Percentiles rank a stretch among this genome's conserved stretches.
Evolutionary conservation across 208 protist genomes (phyloP).

Genomic region (Zelonia costaricensis): DNA sequence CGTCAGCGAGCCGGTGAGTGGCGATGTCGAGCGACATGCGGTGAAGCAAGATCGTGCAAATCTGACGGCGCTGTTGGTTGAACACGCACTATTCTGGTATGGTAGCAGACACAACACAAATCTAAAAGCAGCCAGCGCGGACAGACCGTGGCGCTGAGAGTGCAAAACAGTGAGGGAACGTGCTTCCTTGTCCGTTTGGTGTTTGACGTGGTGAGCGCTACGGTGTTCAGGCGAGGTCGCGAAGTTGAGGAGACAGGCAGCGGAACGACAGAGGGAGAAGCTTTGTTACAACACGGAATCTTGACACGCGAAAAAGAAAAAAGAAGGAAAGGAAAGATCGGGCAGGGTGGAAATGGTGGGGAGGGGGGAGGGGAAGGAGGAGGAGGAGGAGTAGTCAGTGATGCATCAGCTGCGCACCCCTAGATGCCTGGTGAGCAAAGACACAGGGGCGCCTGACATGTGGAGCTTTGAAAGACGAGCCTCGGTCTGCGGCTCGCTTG

Average conservation of each 20-base stretch:
- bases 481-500: too few species aligned
- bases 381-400: not conserved
- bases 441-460: too few species aligned
- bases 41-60: not conserved
- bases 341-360: not conserved
- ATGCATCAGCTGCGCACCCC: not conserved
- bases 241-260: not conserved
- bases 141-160: too few species aligned
- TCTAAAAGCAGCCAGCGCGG: too few species aligned
- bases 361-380: not conserved
- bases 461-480: too few species aligned
- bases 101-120: too few species aligned
- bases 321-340: not conserved
- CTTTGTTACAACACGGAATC: not conserved
- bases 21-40: conserved; percentile 15
- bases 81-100: too few species aligned
- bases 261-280: not conserved
- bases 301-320: conserved; percentile 3
- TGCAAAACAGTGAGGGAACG: too few species aligned
- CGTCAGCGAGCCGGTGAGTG: conserved; percentile 14
- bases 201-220: not conserved
- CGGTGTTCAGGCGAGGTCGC: too few species aligned
- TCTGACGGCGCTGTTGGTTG: too few species aligned
- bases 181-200: not conserved
- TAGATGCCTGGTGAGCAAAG: too few species aligned